phyloP scores from a whole-genome alignment of 169 alveolate species.

The Cryptosporidium felis region DNA sequence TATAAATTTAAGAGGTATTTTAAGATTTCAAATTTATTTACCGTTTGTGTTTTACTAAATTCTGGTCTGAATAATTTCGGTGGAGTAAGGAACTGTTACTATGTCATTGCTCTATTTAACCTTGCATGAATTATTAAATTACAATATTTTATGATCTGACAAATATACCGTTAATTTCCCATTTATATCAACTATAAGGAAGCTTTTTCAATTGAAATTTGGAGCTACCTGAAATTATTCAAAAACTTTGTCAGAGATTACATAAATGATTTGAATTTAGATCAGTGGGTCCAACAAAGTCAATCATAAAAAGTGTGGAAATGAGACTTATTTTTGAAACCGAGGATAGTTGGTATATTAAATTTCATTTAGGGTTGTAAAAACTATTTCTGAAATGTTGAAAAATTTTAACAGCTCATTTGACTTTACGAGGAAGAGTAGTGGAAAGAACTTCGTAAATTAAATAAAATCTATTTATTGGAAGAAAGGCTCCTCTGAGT shows the following conservation, averaged over 20 bases:
- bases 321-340: slow-evolving; percentile 83
- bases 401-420: background rate
- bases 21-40: slow-evolving; percentile 19
- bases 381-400: slow-evolving; percentile 71
- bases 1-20: background rate
- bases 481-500: slow-evolving; percentile 87
- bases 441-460: slow-evolving; percentile 75
- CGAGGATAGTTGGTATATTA: slow-evolving; percentile 83
- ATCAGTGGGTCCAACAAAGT: slow-evolving; percentile 55
- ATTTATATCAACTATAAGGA: slow-evolving; percentile 78
- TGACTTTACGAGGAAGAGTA: slow-evolving; percentile 44
- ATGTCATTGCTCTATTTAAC: slow-evolving; percentile 80
- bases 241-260: slow-evolving; percentile 82
- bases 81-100: slow-evolving; percentile 81
- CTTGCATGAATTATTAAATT: slow-evolving; percentile 85
- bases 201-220: slow-evolving; percentile 85
- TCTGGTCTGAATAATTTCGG: slow-evolving; percentile 3
- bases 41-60: slow-evolving; percentile 59
- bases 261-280: slow-evolving; percentile 84
- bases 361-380: slow-evolving; percentile 84
- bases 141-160: slow-evolving; percentile 88
- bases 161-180: slow-evolving; percentile 91
- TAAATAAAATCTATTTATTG: slow-evolving; percentile 80
- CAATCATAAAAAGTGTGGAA: slow-evolving; percentile 72
- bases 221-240: slow-evolving; percentile 86